Conservation (phyloP, 345 rosid genomes). For the Triadica sebifera region DNA sequence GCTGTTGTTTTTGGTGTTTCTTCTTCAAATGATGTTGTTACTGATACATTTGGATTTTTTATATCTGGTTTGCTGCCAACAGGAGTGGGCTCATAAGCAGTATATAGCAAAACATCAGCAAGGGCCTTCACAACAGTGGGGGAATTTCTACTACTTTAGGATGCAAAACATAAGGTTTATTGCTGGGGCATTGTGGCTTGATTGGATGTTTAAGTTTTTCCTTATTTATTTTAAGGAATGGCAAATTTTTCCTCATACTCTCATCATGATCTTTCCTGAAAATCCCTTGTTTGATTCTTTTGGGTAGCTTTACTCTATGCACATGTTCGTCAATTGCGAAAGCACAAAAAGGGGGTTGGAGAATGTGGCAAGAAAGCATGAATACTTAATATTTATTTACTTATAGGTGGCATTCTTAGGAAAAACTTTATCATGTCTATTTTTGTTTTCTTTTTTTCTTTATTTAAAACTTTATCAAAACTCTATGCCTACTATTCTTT, state of each 20-base stretch:
- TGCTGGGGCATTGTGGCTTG: not conserved
- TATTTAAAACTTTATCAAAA: too few species aligned
- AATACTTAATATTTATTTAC: not conserved
- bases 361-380: not conserved
- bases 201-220: not conserved
- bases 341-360: not conserved
- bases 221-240: not conserved
- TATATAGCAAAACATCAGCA: slow-evolving; percentile 86
- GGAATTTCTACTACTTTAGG: slow-evolving; percentile 91
- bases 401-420: not conserved
- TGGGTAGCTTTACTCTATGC: not conserved
- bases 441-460: too few species aligned
- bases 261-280: not conserved
- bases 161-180: slow-evolving; percentile 89
- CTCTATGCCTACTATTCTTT: too few species aligned
- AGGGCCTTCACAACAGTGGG: slow-evolving; percentile 93
- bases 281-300: not conserved
- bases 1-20: slow-evolving; percentile 6
- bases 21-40: not conserved
- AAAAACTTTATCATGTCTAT: not conserved
- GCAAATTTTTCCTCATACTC: not conserved
- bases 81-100: slow-evolving; percentile 99
- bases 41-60: not conserved
- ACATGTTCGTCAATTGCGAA: not conserved
- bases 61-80: slow-evolving; percentile 24